Base-by-base conservation (phyloP, 768 basidiomycete genomes). In the Holtermannia corniformis region DNA sequence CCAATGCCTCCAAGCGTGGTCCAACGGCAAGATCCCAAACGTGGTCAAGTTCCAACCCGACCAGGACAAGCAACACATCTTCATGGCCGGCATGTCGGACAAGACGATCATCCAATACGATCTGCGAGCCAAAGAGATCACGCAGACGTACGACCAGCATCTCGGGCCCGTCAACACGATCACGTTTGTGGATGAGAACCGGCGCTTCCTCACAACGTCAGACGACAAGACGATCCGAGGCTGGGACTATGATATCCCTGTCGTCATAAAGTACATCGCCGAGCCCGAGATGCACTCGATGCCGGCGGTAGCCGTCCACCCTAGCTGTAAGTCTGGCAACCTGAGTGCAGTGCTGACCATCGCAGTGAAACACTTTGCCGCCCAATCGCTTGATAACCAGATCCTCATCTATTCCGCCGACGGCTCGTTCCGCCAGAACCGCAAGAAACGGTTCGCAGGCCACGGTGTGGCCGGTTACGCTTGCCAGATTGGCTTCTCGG, bases 81-180 rank as follows among this genome's bases (percentile, higher is more conserved):
- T 96, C 77, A 77, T 97, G 44, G 93, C 93, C 46, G 95, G 95
- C 56, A 99, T 97, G 95, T 87, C 85, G 40, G 92, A 97, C 75
- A 97, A 97, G 77, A 97, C 96, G 75, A 95, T 99, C 60, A 87
- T 97, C 37, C 93, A 96, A 91, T 97, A 95, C 69, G 95, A 99
- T 71, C 90, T 91, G 68, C 84, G 86, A 66, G 84, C 87, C 13
- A 87, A 86, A 21, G 92, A 97, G 71, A 95, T 99, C 56, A 87
- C 84, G 1, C 95, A 99, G 72, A 93, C 96, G 72, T 99, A 99
- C 70, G 92, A 97, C 70, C 93, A 96, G 70, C 95, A 99, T 76
- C 76, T 99, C 55, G 95, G 95, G 0, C 92, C 93, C 26, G 93
- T 97, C 52, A 97, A 96, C 72, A 92, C 90, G 2, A 99, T 97